Evolutionary conservation across 176 grass and related monocot species (phyloP), one percentile per base, ranked within the genome.

Genomic region (Cocos nucifera): DNA sequence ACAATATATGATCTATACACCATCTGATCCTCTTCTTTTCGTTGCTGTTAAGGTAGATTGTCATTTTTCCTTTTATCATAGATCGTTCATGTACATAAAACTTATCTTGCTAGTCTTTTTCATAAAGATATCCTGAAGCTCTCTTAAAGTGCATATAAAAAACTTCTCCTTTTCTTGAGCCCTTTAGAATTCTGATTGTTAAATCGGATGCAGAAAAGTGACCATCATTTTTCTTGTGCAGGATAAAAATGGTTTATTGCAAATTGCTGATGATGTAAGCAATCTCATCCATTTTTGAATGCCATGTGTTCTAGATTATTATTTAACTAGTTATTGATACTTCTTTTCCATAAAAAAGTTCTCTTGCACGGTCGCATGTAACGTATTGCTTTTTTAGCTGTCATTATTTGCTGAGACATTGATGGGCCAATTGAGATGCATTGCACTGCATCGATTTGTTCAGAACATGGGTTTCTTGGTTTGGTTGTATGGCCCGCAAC

Each of bases 1-100:
- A 20, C 84, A 96, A 57, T 90, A 96, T 75, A 96, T 96, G 86
- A 90, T 96, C 50, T 96, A 96, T 70, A 96, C 86, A 69, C 92
- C 92, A 69, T 81, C 84, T 28, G 92, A 96, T 82, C 92, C 86
- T 64, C 83, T 96, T 69, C 48, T 90, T 26, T 90, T 96, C 17
- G 72, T 90, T 49, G 86, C 86, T 25, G 78, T 84, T 52, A 90
- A 75, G 80, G 92, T 96, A 77, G 15, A 29, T 59, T 27, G n/a
- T 49, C 4, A 35, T 21, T 25, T 35, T 8, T 67, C 35, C 55
- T 58, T 56, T 54, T n/a, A 26, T 65, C 56, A 22, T 14, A 65
- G 3, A 16, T 10, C 1, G 8, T 39, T 39, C 32, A 39, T 39
- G 32, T 39, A 28, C 58, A 20, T 27, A 1, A 49, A 78, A 32